A percentile compares a stretch with the other conserved stretches of the same genome.
phyloP scores from a whole-genome alignment of 805 yeast species.

The Ogataea polymorpha region DNA sequence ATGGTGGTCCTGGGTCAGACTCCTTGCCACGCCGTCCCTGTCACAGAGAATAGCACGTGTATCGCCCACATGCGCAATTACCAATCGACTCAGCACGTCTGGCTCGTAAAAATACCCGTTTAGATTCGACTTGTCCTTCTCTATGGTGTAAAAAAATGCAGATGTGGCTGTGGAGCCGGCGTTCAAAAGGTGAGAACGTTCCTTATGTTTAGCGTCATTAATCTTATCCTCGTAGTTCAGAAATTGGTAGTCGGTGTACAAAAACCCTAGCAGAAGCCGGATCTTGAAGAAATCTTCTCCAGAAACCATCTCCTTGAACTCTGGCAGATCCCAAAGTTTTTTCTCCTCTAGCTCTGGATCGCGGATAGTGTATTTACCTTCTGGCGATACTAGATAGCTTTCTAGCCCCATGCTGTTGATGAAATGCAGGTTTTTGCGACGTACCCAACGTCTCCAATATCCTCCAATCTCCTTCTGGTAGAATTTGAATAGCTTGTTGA shows the following conservation, averaged over 20 bases:
- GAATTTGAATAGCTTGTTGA: constrained; percentile 43
- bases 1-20: constrained; percentile 79
- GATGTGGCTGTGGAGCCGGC: constrained; percentile 38
- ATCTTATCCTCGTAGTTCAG: constrained; percentile 33
- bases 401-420: constrained; percentile 22
- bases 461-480: constrained; percentile 67
- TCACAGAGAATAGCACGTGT: constrained; percentile 87
- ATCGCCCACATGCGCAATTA: constrained; percentile 91
- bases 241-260: constrained; percentile 64
- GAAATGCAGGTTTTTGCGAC: constrained; percentile 33
- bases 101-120: constrained; percentile 58
- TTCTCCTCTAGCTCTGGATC: constrained; percentile 13
- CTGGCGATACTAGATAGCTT: constrained; percentile 3
- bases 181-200: constrained; percentile 17
- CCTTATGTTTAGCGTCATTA: constrained; percentile 13
- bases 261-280: constrained; percentile 61
- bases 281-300: constrained; percentile 55
- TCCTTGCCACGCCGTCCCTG: constrained; percentile 70
- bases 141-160: constrained; percentile 30
- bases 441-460: constrained; percentile 80
- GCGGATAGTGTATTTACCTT: constrained; percentile 9
- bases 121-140: constrained; percentile 26
- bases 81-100: constrained; percentile 60
- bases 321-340: constrained; percentile 17
- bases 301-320: constrained; percentile 13